Evolutionary conservation across 257 asterid species (phyloP).

Genomic region (Nicotiana sylvestris): DNA sequence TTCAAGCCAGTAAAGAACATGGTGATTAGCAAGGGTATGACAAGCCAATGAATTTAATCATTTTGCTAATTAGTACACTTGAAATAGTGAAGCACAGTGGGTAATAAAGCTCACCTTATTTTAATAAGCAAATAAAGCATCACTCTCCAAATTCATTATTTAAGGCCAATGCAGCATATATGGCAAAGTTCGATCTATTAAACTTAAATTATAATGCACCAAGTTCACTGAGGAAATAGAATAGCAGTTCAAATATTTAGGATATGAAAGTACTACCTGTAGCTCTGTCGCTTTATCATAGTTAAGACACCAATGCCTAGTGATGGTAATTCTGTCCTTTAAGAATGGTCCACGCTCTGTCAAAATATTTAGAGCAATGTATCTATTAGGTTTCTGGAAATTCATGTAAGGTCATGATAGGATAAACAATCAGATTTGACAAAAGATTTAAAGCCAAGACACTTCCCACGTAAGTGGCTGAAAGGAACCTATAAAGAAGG

Average conservation of each 20-base stretch:
- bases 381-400: neutral
- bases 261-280: neutral
- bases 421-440: neutral
- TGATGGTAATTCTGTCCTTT: slow-evolving; percentile 93
- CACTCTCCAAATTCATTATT: neutral
- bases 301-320: slow-evolving; percentile 22
- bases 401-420: neutral
- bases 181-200: neutral
- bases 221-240: neutral
- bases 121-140: neutral
- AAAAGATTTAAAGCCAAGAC: neutral
- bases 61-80: neutral
- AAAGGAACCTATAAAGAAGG: neutral
- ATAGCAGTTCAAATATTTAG: neutral
- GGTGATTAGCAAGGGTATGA: neutral
- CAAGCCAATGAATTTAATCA: neutral
- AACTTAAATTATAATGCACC: neutral
- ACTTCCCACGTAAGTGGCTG: neutral
- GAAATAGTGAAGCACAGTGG: neutral
- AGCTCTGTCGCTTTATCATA: neutral
- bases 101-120: neutral
- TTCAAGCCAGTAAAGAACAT: neutral
- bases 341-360: slow-evolving; percentile 93
- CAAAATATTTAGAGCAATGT: slow-evolving; percentile 5
- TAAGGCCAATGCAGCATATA: neutral